A percentile compares a stretch with the other conserved stretches of the same genome.
phyloP scores from a whole-genome alignment of 305 asterid species.

The Euphrasia arctica region DNA sequence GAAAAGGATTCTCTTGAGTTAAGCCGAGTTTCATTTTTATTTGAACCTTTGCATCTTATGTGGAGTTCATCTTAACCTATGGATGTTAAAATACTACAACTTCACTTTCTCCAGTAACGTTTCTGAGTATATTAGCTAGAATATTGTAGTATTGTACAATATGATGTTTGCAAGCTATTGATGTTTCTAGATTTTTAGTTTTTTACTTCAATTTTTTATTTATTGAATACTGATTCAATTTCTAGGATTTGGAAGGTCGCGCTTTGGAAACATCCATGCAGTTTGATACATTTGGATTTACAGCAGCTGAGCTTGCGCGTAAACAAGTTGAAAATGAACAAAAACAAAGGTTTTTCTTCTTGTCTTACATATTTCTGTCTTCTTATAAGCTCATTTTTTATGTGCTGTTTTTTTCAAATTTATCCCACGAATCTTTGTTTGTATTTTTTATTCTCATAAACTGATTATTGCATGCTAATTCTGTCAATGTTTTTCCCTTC shows the following conservation, averaged over 20 bases:
- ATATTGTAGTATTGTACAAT: slow-evolving; percentile 1
- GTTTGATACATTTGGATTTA: slow-evolving; percentile 92
- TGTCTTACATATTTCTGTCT: slow-evolving; percentile 2
- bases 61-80: not conserved
- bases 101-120: not conserved
- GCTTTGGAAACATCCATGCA: slow-evolving; percentile 74
- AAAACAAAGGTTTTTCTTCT: slow-evolving; percentile 53
- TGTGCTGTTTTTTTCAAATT: not conserved
- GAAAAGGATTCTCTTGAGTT: slow-evolving; percentile 8
- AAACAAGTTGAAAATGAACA: slow-evolving; percentile 90
- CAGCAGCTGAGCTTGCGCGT: slow-evolving; percentile 79
- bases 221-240: slow-evolving; percentile 12
- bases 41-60: not conserved
- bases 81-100: not conserved
- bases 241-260: slow-evolving; percentile 81
- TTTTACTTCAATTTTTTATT: not conserved
- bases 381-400: not conserved
- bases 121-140: slow-evolving; percentile 4
- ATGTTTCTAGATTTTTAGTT: not conserved
- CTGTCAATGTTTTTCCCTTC: not conserved
- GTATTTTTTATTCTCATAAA: slow-evolving; percentile 15
- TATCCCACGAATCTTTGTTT: slow-evolving; percentile 6
- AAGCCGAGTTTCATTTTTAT: not conserved
- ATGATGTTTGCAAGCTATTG: slow-evolving; percentile 10
- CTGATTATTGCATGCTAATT: not conserved